Base-by-base conservation (phyloP, 495 filamentous ascomycete species). In the Aspergillus wentii region DNA sequence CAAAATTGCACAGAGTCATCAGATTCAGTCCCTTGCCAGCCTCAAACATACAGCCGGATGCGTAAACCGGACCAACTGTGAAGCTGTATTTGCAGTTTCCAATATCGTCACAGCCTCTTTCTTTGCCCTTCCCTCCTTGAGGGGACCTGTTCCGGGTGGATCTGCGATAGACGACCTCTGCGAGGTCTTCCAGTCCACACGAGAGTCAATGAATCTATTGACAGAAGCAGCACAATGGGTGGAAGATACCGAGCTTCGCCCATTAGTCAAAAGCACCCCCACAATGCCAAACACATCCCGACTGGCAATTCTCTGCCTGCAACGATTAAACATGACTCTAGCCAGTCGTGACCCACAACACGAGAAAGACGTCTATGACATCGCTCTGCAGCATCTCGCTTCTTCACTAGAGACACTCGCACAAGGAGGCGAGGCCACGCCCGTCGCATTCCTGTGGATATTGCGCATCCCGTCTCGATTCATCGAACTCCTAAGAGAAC, bases 401-500 rank as follows among this genome's bases (percentile, higher is more conserved):
- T 29, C 28, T 16, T 52, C 48, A 1, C 41, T 68, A 14, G 55
- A 61, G 17, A 55, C 51, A 28, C 45, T 66, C 17, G 52, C 59
- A 41, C 58, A 49, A 33, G 59, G 56, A 7, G 53, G 52, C 11
- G 65, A 64, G 45, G 62, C 51, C 29, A 62, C 52, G 43, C 38
- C 62, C 4, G 56, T 66, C 21, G 61, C 65, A 0, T 71, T 73
- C 38, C 53, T 62, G 10, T 81, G 69, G 74, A 62, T 62, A 6
- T 64, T 74, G 11, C 69, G 69, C 8, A 55, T 80, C 4, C 71
- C 74, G 0, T 44, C 64, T 2, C 52, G 58, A 8, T 83, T 78
- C 48, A 46, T 77, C 10, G 62, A 69, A 0, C 56, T 78, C 16
- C 67, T 78, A 4, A 60, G 62, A 8, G 51, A 69, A 26, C 62